These are phyloP conservation scores for Trichothecium sympodiale DNA, from an alignment of 2,329 filamentous ascomycete species.

Conservation along the genomic window DNA sequence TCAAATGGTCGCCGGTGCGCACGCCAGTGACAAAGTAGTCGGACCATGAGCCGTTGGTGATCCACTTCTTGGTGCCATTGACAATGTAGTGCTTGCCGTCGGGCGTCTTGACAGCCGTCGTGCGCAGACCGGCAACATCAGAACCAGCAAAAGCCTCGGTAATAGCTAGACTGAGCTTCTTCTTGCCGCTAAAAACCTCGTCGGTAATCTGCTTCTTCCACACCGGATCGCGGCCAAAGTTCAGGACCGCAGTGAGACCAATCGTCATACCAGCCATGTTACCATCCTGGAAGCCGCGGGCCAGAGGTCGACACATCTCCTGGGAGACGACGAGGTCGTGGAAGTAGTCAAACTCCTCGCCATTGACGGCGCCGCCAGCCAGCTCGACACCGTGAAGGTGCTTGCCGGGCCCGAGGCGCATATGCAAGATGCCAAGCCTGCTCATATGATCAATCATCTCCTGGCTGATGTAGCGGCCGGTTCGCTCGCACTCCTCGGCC, in stretches of 20 bases:
- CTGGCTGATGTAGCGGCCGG: slow-evolving; percentile 60
- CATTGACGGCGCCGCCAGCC: slow-evolving; percentile 58
- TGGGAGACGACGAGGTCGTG: slow-evolving; percentile 70
- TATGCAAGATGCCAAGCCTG: slow-evolving; percentile 62
- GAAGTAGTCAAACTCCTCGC: slow-evolving; percentile 79
- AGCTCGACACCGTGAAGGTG: slow-evolving; percentile 64
- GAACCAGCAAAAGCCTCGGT: slow-evolving; percentile 77
- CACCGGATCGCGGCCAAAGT: slow-evolving; percentile 60
- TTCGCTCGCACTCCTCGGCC: slow-evolving; percentile 63
- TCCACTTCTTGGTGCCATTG: slow-evolving; percentile 77
- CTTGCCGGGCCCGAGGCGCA: slow-evolving; percentile 74
- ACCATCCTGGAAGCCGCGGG: slow-evolving; percentile 74
- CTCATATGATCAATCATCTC: slow-evolving; percentile 71
- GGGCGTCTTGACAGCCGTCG: slow-evolving; percentile 64
- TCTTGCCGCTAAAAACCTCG: slow-evolving; percentile 67
- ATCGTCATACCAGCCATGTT: slow-evolving; percentile 85
- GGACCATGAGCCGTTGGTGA: slow-evolving; percentile 68
- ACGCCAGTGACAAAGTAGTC: slow-evolving; percentile 81
- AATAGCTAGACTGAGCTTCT: slow-evolving; percentile 82
- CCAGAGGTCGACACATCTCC: slow-evolving; percentile 60
- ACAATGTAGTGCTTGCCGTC: slow-evolving; percentile 62
- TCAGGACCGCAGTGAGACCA: slow-evolving; percentile 65
- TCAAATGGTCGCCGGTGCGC: slow-evolving; percentile 67
- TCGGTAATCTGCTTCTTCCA: slow-evolving; percentile 57
- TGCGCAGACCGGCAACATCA: slow-evolving; percentile 70